Conservation (phyloP, 768 basidiomycete species). For the Cystobasidium tubakii region DNA sequence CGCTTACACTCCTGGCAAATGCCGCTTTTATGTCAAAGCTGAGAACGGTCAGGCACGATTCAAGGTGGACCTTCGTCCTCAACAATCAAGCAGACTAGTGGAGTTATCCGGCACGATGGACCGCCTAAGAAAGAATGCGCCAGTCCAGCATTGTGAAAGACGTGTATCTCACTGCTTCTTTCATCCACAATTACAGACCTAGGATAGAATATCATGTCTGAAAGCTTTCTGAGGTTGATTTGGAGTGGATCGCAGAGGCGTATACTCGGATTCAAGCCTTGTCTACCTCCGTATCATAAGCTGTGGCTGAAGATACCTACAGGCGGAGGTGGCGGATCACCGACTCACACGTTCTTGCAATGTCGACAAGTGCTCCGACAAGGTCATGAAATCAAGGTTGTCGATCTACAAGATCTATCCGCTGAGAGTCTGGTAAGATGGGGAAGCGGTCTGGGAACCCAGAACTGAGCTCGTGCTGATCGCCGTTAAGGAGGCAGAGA, state of each 20-base stretch:
- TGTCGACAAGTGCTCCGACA: constrained; percentile 56
- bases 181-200: constrained; percentile 51
- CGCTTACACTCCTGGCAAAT: constrained; percentile 48
- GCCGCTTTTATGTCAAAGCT: constrained; percentile 53
- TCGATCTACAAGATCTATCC: constrained; percentile 53
- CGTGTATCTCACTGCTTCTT: constrained; percentile 37
- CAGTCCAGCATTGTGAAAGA: not conserved
- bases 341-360: constrained; percentile 56
- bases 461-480: not conserved
- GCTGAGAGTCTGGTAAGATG: constrained; percentile 52
- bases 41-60: constrained; percentile 50
- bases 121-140: not conserved
- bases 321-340: constrained; percentile 61
- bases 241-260: constrained; percentile 61
- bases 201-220: constrained; percentile 52
- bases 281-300: not conserved
- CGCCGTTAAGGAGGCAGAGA: too few relatives aligned
- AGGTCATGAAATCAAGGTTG: constrained; percentile 54
- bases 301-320: not conserved
- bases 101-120: not conserved
- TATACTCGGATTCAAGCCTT: constrained; percentile 53
- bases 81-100: not conserved
- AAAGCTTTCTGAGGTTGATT: constrained; percentile 54
- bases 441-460: constrained; percentile 48
- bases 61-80: not conserved